Percentiles rank a stretch among this genome's conserved stretches.
These are phyloP conservation scores for Talaromyces piceae DNA, from an alignment of 2,329 filamentous ascomycete genomes.

Conservation along the genomic window DNA sequence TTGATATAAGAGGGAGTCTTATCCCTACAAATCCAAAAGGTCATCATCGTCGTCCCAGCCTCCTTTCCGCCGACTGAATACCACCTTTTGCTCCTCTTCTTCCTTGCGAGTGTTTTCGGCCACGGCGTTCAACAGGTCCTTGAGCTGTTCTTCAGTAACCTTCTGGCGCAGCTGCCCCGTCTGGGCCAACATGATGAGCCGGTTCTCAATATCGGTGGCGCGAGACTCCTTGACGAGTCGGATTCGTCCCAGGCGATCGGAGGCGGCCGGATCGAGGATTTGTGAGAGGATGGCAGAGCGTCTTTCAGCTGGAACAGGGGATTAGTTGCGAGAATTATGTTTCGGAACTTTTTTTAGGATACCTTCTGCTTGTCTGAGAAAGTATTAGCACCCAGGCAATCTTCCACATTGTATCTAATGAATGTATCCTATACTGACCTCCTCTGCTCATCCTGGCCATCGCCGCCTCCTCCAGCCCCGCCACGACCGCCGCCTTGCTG, in stretches of 20 bases:
- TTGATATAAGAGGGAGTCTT: too few species aligned
- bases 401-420: neutral
- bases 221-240: conserved; percentile 90
- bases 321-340: neutral
- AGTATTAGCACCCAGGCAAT: neutral
- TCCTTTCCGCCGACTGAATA: conserved; percentile 73
- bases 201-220: conserved; percentile 82
- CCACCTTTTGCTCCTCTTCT: conserved; percentile 68
- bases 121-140: conserved; percentile 79
- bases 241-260: conserved; percentile 88
- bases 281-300: conserved; percentile 62
- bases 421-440: conserved; percentile 41
- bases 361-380: conserved; percentile 10
- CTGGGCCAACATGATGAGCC: conserved; percentile 84
- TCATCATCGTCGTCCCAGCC: conserved; percentile 76
- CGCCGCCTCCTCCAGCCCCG: conserved; percentile 41
- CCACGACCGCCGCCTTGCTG: conserved; percentile 50
- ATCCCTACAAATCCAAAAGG: conserved; percentile 32
- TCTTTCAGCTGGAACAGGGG: conserved; percentile 21
- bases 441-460: conserved; percentile 57
- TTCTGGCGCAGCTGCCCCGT: conserved; percentile 78
- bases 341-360: neutral
- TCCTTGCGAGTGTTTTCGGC: conserved; percentile 60
- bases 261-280: conserved; percentile 89
- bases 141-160: conserved; percentile 87